Conservation (phyloP, 2,329 filamentous ascomycete genomes). For the Lasiodiplodia theobromae region DNA sequence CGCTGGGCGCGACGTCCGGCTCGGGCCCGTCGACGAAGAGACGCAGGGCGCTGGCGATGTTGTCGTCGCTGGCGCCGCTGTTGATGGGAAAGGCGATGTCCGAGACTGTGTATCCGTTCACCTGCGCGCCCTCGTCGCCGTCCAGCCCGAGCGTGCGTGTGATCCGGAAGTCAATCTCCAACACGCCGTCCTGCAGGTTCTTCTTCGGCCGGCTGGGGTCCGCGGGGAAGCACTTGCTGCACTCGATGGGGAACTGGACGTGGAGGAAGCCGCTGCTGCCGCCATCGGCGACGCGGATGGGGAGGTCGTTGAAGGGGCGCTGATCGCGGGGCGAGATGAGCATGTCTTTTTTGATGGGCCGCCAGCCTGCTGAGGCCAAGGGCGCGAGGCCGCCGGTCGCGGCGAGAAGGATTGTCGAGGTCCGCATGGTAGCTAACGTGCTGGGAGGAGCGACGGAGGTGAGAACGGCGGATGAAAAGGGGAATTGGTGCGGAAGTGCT, state of each 20-base stretch:
- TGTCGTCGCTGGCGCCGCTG: not conserved
- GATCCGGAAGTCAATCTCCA: conserved; percentile 30
- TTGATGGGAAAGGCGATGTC: conserved; percentile 3
- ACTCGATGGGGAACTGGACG: conserved; percentile 26
- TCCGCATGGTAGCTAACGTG: conserved; percentile 5
- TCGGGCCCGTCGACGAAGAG: conserved; percentile 1
- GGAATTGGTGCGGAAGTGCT: not conserved
- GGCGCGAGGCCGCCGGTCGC: not conserved
- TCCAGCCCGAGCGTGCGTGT: conserved; percentile 23
- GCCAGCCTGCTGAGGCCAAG: not conserved
- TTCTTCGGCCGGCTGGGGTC: conserved; percentile 7
- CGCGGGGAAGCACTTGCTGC: conserved; percentile 22
- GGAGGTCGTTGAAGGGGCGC: conserved; percentile 25
- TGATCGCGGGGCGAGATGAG: conserved; percentile 21
- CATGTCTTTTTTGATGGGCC: conserved; percentile 8
- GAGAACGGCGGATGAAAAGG: not conserved
- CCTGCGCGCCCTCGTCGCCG: conserved; percentile 23
- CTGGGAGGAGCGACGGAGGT: not conserved
- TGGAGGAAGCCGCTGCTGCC: conserved; percentile 26
- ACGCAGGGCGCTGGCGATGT: not conserved
- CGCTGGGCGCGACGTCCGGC: conserved; percentile 1
- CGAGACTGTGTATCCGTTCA: conserved; percentile 25
- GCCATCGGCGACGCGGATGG: conserved; percentile 25
- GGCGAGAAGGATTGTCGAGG: conserved; percentile 4
- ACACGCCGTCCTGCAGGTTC: conserved; percentile 21